Percentiles rank a stretch among this genome's conserved stretches.
These are phyloP conservation scores for Ambrosiella xylebori DNA, from an alignment of 2,329 filamentous ascomycete genomes.

Conservation along the genomic window DNA sequence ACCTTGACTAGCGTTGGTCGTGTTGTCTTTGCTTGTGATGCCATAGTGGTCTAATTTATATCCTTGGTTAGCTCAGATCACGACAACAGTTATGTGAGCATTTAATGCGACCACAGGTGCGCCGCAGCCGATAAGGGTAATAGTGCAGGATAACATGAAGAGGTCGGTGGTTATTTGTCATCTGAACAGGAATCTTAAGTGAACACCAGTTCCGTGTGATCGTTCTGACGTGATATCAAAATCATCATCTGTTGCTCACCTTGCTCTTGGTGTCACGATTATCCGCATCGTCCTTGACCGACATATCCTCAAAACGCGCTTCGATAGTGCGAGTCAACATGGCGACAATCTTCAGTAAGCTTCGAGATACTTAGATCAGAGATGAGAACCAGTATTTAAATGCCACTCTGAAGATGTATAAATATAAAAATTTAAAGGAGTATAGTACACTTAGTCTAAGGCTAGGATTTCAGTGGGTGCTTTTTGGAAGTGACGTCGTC, in stretches of 20 bases:
- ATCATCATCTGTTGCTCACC: constrained; percentile 31
- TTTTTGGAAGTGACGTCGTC: too few relatives aligned
- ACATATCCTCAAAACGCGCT: constrained; percentile 74
- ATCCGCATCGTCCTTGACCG: constrained; percentile 69
- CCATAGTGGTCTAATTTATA: constrained; percentile 8
- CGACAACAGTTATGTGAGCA: neutral
- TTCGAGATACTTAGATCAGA: neutral
- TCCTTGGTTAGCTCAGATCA: neutral
- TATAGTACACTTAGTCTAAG: neutral
- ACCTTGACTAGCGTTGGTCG: constrained; percentile 73
- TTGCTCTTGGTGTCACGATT: constrained; percentile 61
- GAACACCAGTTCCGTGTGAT: neutral
- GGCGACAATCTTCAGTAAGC: neutral
- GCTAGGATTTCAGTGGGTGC: neutral
- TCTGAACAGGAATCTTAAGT: neutral
- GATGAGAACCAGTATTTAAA: neutral
- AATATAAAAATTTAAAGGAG: neutral
- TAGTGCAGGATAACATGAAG: neutral
- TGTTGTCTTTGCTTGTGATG: constrained; percentile 11
- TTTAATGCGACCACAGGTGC: neutral
- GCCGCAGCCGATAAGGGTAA: neutral
- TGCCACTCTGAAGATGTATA: neutral
- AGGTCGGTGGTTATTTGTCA: neutral
- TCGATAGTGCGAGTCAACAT: constrained; percentile 58
- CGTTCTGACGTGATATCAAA: neutral